Base-by-base conservation (phyloP, 345 rosid species). In the Syzygium oleosum region DNA sequence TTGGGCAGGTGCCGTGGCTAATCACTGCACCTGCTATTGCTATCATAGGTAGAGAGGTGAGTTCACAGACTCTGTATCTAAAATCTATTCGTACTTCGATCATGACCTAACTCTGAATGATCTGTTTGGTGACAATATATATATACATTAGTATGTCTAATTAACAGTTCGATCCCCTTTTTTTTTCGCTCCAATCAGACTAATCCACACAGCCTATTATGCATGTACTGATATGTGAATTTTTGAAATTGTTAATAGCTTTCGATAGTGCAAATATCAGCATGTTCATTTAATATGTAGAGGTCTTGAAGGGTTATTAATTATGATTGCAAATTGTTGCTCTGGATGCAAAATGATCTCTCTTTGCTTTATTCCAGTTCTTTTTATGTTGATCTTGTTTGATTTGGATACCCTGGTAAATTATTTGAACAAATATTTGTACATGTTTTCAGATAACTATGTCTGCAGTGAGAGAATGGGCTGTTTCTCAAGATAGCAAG, bases 381-480 rank as follows among this genome's bases (percentile, higher is more conserved):
- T 31, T 65, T 65, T 22, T 31, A 31, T 65, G 78, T 65, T 55
- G 43, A 21, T 84, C 61, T 84, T 84, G 34, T 51, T 84, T 84
- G 56, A 49, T 51, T 83, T 84, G 34, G 85, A 49, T 84, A 15
- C 21, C 56, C 85, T 84, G 38, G 54, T 27, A 84, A 17, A 27
- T 15, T 25, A 52, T 51, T 84, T 51, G 85, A 51, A 16, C 53
- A 49, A 84, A n/a, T 31, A 27, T 51, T 19, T 84, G 31, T 51
- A 84, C 49, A 53, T 2, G 1, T 52, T 52, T 84, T 27, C 91
- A 98, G 99, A 98, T 98, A 91, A 96, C 99, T 27, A 96, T 98
- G 99, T 98, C 99, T 51, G 99, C 99, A 0, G 98, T 96, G 84
- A 94, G 98, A 90, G 99, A 98, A 92, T 96, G 99, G 99, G 99